A percentile compares a stretch with the other conserved stretches of the same genome.
Evolutionary conservation across 2,329 filamentous ascomycete genomes (phyloP).

Genomic region (Ceratocystis albifundus): DNA sequence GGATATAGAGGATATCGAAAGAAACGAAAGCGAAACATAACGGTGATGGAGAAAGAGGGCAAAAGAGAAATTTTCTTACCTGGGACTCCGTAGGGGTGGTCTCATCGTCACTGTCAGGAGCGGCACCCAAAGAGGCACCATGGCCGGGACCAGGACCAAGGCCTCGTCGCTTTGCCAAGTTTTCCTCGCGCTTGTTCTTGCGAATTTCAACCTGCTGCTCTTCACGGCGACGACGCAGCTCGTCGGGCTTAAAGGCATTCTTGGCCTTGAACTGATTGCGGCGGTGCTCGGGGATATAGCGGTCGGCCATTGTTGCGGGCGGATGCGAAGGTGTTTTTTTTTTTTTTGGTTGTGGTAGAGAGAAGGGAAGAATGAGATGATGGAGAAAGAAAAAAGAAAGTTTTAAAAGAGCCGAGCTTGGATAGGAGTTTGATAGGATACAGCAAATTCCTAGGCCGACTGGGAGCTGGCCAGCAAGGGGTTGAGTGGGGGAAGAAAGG

Average conservation of each 20-base stretch:
- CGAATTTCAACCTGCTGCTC: slow-evolving; percentile 99
- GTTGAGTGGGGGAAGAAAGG: slow-evolving; percentile 9
- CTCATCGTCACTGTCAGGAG: slow-evolving; percentile 95
- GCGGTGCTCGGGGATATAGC: slow-evolving; percentile 98
- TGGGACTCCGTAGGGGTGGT: slow-evolving; percentile 88
- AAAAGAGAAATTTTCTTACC: slow-evolving; percentile 46
- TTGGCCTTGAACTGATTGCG: slow-evolving; percentile 99
- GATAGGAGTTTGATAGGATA: slow-evolving; percentile 23
- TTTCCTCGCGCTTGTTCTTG: slow-evolving; percentile 97
- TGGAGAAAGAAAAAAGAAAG: slow-evolving; percentile 15
- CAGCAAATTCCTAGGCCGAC: neutral
- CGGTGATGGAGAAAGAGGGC: slow-evolving; percentile 13
- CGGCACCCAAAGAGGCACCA: slow-evolving; percentile 72
- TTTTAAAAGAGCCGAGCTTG: slow-evolving; percentile 21
- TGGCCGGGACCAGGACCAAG: slow-evolving; percentile 73
- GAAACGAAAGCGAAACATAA: slow-evolving; percentile 19
- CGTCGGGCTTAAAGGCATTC: slow-evolving; percentile 97
- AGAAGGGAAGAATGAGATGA: slow-evolving; percentile 23
- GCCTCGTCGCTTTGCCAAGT: slow-evolving; percentile 93
- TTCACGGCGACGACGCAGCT: slow-evolving; percentile 93
- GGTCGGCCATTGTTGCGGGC: slow-evolving; percentile 73
- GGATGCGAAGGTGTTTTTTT: slow-evolving; percentile 26
- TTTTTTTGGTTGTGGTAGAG: neutral
- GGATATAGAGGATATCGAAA: slow-evolving; percentile 13
- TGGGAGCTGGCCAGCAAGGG: slow-evolving; percentile 5